phyloP scores from a whole-genome alignment of 1,284 basidiomycete species.

The Sphaerobolus stellatus region DNA sequence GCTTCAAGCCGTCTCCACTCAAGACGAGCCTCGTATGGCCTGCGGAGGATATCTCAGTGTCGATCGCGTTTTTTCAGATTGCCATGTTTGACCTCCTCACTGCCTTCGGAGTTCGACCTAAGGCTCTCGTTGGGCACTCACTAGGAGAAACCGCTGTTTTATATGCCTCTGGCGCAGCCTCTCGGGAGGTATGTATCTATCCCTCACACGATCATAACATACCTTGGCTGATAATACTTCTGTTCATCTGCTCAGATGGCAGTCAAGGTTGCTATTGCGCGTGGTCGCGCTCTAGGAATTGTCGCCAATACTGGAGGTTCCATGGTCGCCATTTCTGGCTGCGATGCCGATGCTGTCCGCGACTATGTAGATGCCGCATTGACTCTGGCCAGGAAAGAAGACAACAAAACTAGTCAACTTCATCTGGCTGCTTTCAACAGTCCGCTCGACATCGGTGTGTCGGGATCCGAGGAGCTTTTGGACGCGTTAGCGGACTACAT shows the following conservation, averaged over 20 bases:
- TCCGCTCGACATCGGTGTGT: slow-evolving; percentile 39
- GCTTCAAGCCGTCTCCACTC: not conserved
- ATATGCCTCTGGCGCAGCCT: slow-evolving; percentile 41
- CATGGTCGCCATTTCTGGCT: slow-evolving; percentile 44
- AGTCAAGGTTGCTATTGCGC: slow-evolving; percentile 38
- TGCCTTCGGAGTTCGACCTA: slow-evolving; percentile 34
- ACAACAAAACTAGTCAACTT: not conserved
- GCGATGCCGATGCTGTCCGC: not conserved
- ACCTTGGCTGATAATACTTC: not conserved
- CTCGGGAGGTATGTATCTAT: slow-evolving; percentile 19
- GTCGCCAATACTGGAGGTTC: slow-evolving; percentile 32
- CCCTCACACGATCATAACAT: not conserved
- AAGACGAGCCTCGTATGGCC: slow-evolving; percentile 26
- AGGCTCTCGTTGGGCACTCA: slow-evolving; percentile 40
- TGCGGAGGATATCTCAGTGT: slow-evolving; percentile 30
- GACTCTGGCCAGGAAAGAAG: slow-evolving; percentile 23
- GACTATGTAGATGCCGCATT: slow-evolving; percentile 11
- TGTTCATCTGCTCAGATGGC: slow-evolving; percentile 28
- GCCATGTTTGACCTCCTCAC: slow-evolving; percentile 41
- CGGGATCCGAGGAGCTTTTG: slow-evolving; percentile 30
- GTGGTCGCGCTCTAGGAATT: slow-evolving; percentile 34
- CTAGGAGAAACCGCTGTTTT: slow-evolving; percentile 43
- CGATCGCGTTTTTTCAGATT: slow-evolving; percentile 43
- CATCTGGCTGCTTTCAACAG: slow-evolving; percentile 29
- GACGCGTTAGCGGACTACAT: slow-evolving; percentile 29